These are phyloP conservation scores for Trametopsis cervina DNA, from an alignment of 768 basidiomycete species.

Conservation along the genomic window DNA sequence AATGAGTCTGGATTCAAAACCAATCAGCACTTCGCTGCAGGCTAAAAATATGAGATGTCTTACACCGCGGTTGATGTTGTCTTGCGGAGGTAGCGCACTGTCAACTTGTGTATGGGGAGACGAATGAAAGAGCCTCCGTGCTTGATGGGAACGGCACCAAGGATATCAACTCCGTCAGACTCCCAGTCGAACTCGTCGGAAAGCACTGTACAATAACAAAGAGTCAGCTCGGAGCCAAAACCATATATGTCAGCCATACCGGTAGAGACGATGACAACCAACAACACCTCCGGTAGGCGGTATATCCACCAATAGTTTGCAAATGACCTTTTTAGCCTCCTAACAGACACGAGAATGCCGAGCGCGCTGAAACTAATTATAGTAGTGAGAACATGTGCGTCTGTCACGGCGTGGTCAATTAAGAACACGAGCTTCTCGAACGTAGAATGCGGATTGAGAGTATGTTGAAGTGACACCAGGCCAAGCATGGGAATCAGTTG, in stretches of 20 bases:
- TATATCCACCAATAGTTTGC: conserved; percentile 64
- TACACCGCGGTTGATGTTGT: conserved; percentile 86
- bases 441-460: conserved; percentile 56
- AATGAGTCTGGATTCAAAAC: conserved; percentile 45
- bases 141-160: conserved; percentile 69
- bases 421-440: conserved; percentile 77
- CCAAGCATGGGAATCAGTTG: conserved; percentile 91
- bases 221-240: not conserved
- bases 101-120: conserved; percentile 59
- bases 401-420: conserved; percentile 44
- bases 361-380: conserved; percentile 71
- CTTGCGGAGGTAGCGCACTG: conserved; percentile 57
- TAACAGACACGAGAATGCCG: conserved; percentile 51
- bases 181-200: conserved; percentile 72
- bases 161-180: conserved; percentile 68
- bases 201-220: conserved; percentile 42
- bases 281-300: conserved; percentile 83
- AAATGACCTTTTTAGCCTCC: conserved; percentile 52
- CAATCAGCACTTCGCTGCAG: not conserved
- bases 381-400: conserved; percentile 62
- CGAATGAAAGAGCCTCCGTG: conserved; percentile 59
- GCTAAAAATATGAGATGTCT: conserved; percentile 13
- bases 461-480: conserved; percentile 47
- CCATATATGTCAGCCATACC: conserved; percentile 35
- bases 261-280: conserved; percentile 81